Percentiles rank a stretch among this genome's conserved stretches.
Conservation (phyloP, 2,329 filamentous ascomycete genomes). For the Xylaria sp. region DNA sequence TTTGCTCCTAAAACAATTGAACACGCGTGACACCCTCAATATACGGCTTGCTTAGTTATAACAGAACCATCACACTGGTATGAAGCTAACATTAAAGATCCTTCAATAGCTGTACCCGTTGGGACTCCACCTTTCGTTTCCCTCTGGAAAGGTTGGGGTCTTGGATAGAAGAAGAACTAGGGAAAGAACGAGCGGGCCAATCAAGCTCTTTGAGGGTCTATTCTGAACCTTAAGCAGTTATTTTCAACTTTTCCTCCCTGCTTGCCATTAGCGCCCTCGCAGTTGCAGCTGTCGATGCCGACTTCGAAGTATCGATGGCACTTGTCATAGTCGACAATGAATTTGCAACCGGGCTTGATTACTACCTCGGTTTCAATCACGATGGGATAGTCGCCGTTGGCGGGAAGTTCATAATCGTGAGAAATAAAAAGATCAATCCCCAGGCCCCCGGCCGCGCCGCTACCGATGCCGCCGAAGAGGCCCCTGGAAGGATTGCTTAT, state of each 20-base stretch:
- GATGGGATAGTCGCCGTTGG: background rate
- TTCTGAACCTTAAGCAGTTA: no score
- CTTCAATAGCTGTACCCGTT: no score
- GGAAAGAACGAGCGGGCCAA: no score
- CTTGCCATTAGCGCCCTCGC: background rate
- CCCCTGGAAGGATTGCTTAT: no score
- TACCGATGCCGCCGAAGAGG: no score
- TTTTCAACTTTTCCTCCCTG: background rate
- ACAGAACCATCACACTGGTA: no score
- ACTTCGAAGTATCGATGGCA: background rate
- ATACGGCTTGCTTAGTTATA: background rate
- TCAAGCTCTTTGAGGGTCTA: no score
- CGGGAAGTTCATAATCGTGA: background rate
- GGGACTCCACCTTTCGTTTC: no score
- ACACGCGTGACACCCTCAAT: background rate
- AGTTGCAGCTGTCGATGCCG: background rate
- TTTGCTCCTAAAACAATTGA: background rate
- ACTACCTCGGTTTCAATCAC: background rate
- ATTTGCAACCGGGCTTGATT: background rate
- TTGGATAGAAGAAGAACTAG: no score
- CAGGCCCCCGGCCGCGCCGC: no score
- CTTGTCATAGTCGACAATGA: background rate
- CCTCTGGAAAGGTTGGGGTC: no score
- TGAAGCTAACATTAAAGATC: no score
- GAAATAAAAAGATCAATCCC: background rate